phyloP scores from a whole-genome alignment of 202 grass and related monocot species.

The Digitaria exilis region DNA sequence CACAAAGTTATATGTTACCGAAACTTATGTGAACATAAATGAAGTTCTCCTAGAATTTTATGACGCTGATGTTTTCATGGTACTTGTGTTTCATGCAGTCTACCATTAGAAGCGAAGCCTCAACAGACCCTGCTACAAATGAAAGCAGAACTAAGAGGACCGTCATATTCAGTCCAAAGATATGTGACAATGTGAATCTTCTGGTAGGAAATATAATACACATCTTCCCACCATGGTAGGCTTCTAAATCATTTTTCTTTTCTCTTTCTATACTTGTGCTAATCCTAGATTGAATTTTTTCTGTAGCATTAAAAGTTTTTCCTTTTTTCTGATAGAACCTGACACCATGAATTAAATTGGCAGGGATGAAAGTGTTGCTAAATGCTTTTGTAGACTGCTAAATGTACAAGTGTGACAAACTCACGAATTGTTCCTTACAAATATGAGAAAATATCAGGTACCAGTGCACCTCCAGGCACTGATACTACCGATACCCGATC shows the following conservation, averaged over 20 bases:
- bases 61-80: slow-evolving; percentile 22
- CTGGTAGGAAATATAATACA: slow-evolving; percentile 60
- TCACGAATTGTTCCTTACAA: neutral
- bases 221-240: slow-evolving; percentile 78
- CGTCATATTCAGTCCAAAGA: slow-evolving; percentile 76
- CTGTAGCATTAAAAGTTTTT: neutral
- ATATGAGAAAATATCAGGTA: neutral
- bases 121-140: slow-evolving; percentile 41
- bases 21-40: slow-evolving; percentile 8
- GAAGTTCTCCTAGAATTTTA: slow-evolving; percentile 18
- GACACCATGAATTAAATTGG: slow-evolving; percentile 3
- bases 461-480: neutral
- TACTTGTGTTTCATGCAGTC: slow-evolving; percentile 49
- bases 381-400: neutral
- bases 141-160: slow-evolving; percentile 45
- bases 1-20: neutral
- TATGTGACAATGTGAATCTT: slow-evolving; percentile 70
- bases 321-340: neutral
- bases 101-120: slow-evolving; percentile 18
- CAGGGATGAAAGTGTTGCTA: slow-evolving; percentile 1
- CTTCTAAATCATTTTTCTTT: slow-evolving; percentile 16
- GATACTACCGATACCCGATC: too few species aligned
- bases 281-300: slow-evolving; percentile 9
- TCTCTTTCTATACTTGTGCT: slow-evolving; percentile 8
- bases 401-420: neutral